phyloP scores from a whole-genome alignment of 2,329 filamentous ascomycete genomes.

The Botrytis porri region DNA sequence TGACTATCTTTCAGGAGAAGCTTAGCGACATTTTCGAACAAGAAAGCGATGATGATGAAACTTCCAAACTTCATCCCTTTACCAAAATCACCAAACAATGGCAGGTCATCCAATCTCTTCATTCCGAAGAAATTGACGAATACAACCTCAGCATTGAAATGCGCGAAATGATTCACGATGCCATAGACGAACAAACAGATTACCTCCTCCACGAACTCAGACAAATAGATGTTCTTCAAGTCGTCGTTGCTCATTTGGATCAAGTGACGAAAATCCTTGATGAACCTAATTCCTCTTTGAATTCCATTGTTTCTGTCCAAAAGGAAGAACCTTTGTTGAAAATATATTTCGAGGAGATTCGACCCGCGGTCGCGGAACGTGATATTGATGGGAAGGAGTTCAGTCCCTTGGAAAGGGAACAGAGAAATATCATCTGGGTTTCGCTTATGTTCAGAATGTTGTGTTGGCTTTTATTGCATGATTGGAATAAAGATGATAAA shows the following conservation, averaged over 20 bases:
- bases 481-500: slow-evolving; percentile 54
- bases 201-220: slow-evolving; percentile 27
- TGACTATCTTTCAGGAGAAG: slow-evolving; percentile 35
- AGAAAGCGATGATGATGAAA: slow-evolving; percentile 10
- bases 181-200: slow-evolving; percentile 28
- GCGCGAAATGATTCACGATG: slow-evolving; percentile 34
- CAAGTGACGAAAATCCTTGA: slow-evolving; percentile 46
- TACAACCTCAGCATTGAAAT: slow-evolving; percentile 26
- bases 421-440: slow-evolving; percentile 49
- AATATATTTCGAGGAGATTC: slow-evolving; percentile 50
- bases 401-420: slow-evolving; percentile 25
- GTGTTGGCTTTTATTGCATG: slow-evolving; percentile 56
- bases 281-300: slow-evolving; percentile 39
- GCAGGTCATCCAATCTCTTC: slow-evolving; percentile 24
- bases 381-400: slow-evolving; percentile 29
- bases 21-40: slow-evolving; percentile 22
- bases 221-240: slow-evolving; percentile 30
- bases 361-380: slow-evolving; percentile 42
- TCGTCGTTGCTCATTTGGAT: slow-evolving; percentile 33
- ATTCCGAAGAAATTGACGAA: slow-evolving; percentile 16
- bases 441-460: slow-evolving; percentile 56
- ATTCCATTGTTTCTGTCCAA: slow-evolving; percentile 43
- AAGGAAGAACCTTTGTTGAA: slow-evolving; percentile 51
- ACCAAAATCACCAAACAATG: slow-evolving; percentile 26
- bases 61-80: background rate